Percentiles rank a stretch among this genome's conserved stretches.
Evolutionary conservation across 331 rosid genomes (phyloP).

Genomic region (Ulmus americana): DNA sequence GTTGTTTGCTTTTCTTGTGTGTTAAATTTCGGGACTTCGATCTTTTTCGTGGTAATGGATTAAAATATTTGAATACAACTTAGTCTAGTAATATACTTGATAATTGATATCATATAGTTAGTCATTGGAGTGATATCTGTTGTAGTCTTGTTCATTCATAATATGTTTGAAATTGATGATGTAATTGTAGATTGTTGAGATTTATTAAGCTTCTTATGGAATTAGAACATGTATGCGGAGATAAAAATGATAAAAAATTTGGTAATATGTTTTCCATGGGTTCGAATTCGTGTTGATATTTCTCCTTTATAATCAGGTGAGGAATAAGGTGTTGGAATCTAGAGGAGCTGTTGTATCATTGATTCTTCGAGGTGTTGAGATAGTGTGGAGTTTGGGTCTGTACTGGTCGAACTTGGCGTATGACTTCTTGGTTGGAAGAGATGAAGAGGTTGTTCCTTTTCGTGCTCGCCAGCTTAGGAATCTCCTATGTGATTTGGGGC

Average conservation of each 20-base stretch:
- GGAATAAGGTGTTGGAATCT: conserved; percentile 73
- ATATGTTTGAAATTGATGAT: not conserved
- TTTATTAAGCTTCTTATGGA: not conserved
- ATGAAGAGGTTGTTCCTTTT: conserved; percentile 91
- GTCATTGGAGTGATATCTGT: not conserved
- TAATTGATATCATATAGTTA: not conserved
- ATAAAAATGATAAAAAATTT: not conserved
- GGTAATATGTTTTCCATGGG: conserved; percentile 6
- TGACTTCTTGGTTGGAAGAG: conserved; percentile 88
- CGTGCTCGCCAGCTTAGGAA: conserved; percentile 97
- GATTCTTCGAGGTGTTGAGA: conserved; percentile 77
- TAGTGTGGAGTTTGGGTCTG: conserved; percentile 84
- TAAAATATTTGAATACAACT: not conserved
- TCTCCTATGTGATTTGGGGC: conserved; percentile 86
- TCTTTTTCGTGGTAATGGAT: not conserved
- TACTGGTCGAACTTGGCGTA: conserved; percentile 81
- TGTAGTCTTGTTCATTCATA: not conserved
- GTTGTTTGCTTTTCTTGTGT: not conserved
- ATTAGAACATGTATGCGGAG: not conserved
- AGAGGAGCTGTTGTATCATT: conserved; percentile 75
- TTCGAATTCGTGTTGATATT: conserved; percentile 16
- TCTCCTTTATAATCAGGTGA: conserved; percentile 48
- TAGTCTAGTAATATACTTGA: not conserved
- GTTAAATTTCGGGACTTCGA: not conserved
- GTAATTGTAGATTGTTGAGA: not conserved